Base-by-base conservation (phyloP, 2,329 filamentous ascomycete species). In the Paraphaeosphaeria minitans region DNA sequence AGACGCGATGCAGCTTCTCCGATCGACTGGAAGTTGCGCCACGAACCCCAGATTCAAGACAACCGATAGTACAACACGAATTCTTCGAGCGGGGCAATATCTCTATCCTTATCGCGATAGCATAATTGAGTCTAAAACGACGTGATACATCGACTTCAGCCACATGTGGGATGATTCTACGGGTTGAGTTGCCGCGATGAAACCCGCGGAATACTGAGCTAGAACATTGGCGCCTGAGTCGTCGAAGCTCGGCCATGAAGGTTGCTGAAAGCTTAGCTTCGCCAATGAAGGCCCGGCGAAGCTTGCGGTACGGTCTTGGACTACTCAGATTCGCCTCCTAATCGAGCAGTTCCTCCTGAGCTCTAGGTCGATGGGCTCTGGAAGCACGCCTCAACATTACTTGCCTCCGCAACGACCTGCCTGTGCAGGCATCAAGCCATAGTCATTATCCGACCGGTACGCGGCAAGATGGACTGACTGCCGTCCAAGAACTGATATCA, bases 71-170 rank as follows among this genome's bases (percentile, higher is more conserved):
- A 22, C 12, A 13, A n/a, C 5, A 6, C 3, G 24, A 22, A 14
- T 29, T 14, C n/a, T 2, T 12, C 21, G 43, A 46, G 24, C 6
- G 6, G 13, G 14, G 16, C 22, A 13, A 12, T 6, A 1, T 42
- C 33, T 5, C 22, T 1, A 41, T 14, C 10, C 21, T 42, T 51
- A 51, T 51, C 49, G 49, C 49, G 49, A 51, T 51, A 42, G 33
- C 49, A 51, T 16, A 41, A 51, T 51, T n/a, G n/a, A 3, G 16
- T 41, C 49, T 51, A 51, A 51, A 51, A 51, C 49, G 49, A 51
- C 49, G 49, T 51, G 49, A 51, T 51, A 19, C 12, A 42, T 19
- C 33, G 21, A 41, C 21, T 27, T n/a, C 4, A 8, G 10, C 13
- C 27, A 24, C 22, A 21, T 22, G 48, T 41, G 48, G 48, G 33